Evolutionary conservation across 352 stramenopile genomes (phyloP).

Genomic region (Globisporangium irregulare): DNA sequence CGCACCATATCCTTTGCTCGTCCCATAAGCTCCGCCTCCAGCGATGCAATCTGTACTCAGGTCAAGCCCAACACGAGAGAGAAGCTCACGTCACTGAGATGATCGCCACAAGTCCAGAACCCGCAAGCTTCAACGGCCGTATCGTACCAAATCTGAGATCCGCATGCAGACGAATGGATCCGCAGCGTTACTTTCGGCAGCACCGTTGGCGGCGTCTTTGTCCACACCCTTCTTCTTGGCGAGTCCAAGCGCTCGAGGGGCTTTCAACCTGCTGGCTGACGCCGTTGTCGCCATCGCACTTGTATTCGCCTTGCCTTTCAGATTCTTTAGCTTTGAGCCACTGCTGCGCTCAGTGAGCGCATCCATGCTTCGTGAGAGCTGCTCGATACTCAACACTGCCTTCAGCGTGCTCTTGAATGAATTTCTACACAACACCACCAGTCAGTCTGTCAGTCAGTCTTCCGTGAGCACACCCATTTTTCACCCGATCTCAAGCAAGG

Average conservation of each 20-base stretch:
- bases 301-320: not conserved
- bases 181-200: not conserved
- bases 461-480: not conserved
- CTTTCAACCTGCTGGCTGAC: constrained; percentile 9
- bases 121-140: not conserved
- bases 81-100: not conserved
- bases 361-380: constrained; percentile 5
- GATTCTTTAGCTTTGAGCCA: not conserved
- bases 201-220: not conserved
- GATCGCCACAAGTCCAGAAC: not conserved
- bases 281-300: not conserved
- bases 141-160: constrained; percentile 31
- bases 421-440: constrained; percentile 17
- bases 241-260: not conserved
- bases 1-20: constrained; percentile 39
- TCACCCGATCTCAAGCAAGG: not conserved
- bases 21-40: constrained; percentile 33
- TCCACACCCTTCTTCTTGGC: not conserved
- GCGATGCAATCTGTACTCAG: constrained; percentile 21
- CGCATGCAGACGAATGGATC: constrained; percentile 37
- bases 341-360: not conserved
- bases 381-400: constrained; percentile 2
- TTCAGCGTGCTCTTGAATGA: constrained; percentile 33
- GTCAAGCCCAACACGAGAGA: not conserved
- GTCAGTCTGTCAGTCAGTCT: too few species aligned